Base-by-base conservation (phyloP, 2,329 filamentous ascomycete species). In the Fusarium succisae region DNA sequence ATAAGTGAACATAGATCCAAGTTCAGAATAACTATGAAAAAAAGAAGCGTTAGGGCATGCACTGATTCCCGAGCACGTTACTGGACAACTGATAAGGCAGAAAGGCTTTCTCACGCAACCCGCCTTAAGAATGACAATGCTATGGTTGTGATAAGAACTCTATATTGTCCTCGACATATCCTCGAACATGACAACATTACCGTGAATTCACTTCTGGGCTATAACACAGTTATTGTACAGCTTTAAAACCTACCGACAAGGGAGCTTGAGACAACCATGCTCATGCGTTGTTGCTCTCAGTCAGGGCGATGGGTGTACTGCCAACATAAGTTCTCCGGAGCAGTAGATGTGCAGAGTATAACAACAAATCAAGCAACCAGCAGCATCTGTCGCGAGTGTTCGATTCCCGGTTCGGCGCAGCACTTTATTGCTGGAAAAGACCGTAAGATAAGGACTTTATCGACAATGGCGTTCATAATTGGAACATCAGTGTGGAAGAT, bases 21-120 rank as follows among this genome's bases (percentile, higher is more conserved):
- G 18, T 39, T 13, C 18, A 22, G 0, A 1, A 8, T 39, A 11
- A 39, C 18, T 20, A 22, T 22, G 13, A 1, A 13, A 39, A 3
- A 2, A 39, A 13, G 11, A 39, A 22, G 18, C 7, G 6, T n/a
- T n/a, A 1, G 13, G 0, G 0, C 14, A 2, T 41, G 3, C 20
- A n/a, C 10, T 41, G 7, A 41, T n/a, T 12, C 20, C 2, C 5
- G 39, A 41, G 12, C 39, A 22, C 1, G 39, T 4, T 8, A 41
- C 20, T 22, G 39, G n/a, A n/a, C 12, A 41, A 14, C 3, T 41
- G 13, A 22, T 14, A 2, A 5, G 0, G 3, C 12, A 41, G 39
- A 41, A n/a, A n/a, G 9, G 0, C 8, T 22, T 41, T 3, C 3
- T 41, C 13, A 18, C 12, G 22, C 8, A 41, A 22, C 11, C 22